phyloP scores from a whole-genome alignment of 495 filamentous ascomycete genomes.

The Cryomyces minteri region DNA sequence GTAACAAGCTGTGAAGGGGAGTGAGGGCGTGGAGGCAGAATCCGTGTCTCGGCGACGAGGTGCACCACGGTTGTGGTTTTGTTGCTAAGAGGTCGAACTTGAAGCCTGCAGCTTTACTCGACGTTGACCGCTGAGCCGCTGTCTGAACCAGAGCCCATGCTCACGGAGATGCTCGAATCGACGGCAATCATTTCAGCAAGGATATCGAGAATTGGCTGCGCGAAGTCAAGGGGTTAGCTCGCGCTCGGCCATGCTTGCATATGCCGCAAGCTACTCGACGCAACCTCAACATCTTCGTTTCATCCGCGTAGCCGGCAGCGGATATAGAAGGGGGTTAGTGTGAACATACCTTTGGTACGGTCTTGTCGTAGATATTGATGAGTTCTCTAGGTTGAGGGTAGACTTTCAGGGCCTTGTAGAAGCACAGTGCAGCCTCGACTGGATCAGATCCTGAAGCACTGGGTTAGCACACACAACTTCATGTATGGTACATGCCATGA shows the following conservation, averaged over 20 bases:
- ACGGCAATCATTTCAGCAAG: constrained; percentile 95
- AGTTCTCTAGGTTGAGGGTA: constrained; percentile 87
- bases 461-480: constrained; percentile 5
- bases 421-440: constrained; percentile 75
- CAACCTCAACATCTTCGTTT: no score
- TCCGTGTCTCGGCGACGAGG: no score
- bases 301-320: no score
- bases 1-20: no score
- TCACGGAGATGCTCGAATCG: constrained; percentile 54
- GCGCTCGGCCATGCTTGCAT: no score
- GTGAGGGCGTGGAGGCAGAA: no score
- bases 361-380: constrained; percentile 95
- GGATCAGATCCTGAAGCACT: constrained; percentile 40
- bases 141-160: constrained; percentile 14
- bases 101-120: not conserved
- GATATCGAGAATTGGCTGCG: constrained; percentile 73
- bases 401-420: constrained; percentile 96
- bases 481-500: not conserved
- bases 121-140: constrained; percentile 5
- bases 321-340: no score
- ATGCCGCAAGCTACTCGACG: no score
- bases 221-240: constrained; percentile 4
- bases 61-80: no score
- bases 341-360: constrained; percentile 57
- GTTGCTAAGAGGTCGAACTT: no score